A percentile compares a stretch with the other conserved stretches of the same genome.
Evolutionary conservation across 2,329 filamentous ascomycete species (phyloP).

Genomic region (Stagonosporopsis chrysanthemi): DNA sequence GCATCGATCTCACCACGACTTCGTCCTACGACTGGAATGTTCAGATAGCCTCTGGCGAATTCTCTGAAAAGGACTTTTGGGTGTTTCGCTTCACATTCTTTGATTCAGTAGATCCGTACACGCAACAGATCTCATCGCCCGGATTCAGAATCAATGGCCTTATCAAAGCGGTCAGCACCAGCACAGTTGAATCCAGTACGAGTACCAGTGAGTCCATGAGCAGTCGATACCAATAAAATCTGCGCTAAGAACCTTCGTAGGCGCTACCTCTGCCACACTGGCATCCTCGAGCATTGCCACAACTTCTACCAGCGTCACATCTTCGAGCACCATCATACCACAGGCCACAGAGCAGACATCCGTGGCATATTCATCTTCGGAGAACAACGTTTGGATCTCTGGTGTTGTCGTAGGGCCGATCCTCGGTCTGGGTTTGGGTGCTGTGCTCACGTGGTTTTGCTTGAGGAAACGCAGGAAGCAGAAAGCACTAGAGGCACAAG

Average conservation of each 20-base stretch:
- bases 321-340: constrained; percentile 5
- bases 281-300: constrained; percentile 13
- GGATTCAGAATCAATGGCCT: constrained; percentile 23
- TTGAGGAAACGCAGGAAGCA: neutral
- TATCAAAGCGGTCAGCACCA: constrained; percentile 16
- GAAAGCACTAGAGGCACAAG: neutral
- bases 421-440: constrained; percentile 21
- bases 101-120: constrained; percentile 12
- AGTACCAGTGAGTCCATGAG: neutral
- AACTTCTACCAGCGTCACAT: constrained; percentile 2
- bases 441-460: constrained; percentile 21
- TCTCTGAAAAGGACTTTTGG: constrained; percentile 22
- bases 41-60: constrained; percentile 23
- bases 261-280: constrained; percentile 5
- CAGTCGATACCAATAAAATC: neutral
- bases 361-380: constrained; percentile 4
- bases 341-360: constrained; percentile 5
- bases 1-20: constrained; percentile 21
- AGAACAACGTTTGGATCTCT: constrained; percentile 23
- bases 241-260: constrained; percentile 12
- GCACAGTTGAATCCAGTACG: constrained; percentile 16
- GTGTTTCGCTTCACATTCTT: constrained; percentile 24
- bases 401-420: constrained; percentile 24
- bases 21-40: constrained; percentile 26
- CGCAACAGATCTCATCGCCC: constrained; percentile 25